Conservation (phyloP, 345 rosid genomes). For the Kernera saxatilis region DNA sequence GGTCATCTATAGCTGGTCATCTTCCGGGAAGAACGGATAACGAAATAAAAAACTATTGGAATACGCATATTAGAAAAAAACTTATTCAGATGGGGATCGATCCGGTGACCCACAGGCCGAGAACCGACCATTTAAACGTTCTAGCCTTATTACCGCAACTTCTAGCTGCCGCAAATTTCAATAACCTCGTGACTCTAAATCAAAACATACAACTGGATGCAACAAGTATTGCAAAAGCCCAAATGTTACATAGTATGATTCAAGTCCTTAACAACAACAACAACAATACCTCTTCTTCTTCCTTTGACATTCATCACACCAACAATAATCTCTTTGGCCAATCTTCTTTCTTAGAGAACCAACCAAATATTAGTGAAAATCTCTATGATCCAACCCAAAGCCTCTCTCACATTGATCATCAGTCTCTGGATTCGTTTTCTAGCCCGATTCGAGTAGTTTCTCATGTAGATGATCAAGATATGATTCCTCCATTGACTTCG, state of each 20-base stretch:
- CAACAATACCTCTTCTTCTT: conserved; percentile 16
- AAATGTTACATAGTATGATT: conserved; percentile 44
- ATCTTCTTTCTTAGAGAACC: conserved; percentile 30
- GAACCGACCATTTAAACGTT: conserved; percentile 42
- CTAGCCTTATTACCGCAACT: conserved; percentile 49
- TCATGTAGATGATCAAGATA: conserved; percentile 14
- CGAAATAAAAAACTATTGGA: conserved; percentile 34
- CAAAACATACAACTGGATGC: conserved; percentile 43
- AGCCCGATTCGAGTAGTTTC: not conserved
- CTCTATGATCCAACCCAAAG: conserved; percentile 28
- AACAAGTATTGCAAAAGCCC: conserved; percentile 50
- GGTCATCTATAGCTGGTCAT: conserved; percentile 38
- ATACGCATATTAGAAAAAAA: conserved; percentile 32
- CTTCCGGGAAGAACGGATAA: conserved; percentile 37
- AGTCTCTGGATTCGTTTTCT: conserved; percentile 27
- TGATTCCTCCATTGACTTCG: conserved; percentile 42
- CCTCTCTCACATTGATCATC: conserved; percentile 23
- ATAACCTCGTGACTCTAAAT: conserved; percentile 34
- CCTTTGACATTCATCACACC: conserved; percentile 26
- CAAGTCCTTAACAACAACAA: conserved; percentile 33
- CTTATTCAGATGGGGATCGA: conserved; percentile 32
- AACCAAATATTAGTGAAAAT: conserved; percentile 12
- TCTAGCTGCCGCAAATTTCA: conserved; percentile 51
- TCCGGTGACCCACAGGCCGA: conserved; percentile 31
- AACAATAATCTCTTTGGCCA: conserved; percentile 21